Evolutionary conservation across 257 asterid species (phyloP).

Genomic region (Plectranthus barbatus): DNA sequence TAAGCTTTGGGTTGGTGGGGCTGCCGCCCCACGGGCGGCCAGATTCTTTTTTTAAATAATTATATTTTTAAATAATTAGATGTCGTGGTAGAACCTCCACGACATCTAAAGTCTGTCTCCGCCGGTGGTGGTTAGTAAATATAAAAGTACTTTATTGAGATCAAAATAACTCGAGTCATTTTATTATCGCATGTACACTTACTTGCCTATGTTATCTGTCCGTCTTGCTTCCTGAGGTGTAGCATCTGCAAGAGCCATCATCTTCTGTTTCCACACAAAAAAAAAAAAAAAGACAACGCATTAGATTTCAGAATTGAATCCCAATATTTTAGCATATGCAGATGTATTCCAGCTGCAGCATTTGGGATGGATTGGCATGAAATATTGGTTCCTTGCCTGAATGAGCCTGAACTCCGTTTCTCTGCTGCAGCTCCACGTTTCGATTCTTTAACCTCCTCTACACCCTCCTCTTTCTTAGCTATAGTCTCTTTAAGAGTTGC

Average conservation of each 20-base stretch:
- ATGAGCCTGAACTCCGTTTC: slow-evolving; percentile 21
- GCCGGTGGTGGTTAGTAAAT: too few species aligned
- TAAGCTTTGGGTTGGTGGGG: too few species aligned
- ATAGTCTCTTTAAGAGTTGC: slow-evolving; percentile 76
- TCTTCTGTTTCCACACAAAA: slow-evolving; percentile 40
- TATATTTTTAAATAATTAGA: too few species aligned
- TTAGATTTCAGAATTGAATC: slow-evolving; percentile 21
- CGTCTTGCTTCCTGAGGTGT: neutral
- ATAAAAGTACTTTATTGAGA: too few species aligned
- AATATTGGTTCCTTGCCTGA: slow-evolving; percentile 36
- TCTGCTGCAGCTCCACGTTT: slow-evolving; percentile 19
- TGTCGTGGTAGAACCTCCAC: too few species aligned
- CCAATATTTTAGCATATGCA: neutral
- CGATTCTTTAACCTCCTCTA: slow-evolving; percentile 47
- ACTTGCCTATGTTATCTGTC: too few species aligned
- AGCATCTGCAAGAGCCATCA: slow-evolving; percentile 19
- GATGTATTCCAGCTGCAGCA: neutral
- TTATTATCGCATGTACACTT: too few species aligned
- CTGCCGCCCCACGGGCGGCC: too few species aligned
- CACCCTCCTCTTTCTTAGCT: slow-evolving; percentile 83
- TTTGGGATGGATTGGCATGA: neutral
- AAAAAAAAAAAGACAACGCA: too few species aligned
- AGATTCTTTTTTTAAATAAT: too few species aligned
- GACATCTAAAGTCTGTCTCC: too few species aligned
- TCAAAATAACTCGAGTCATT: too few species aligned